Percentiles rank a stretch among this genome's conserved stretches.
Conservation (phyloP, 139 green algal species). For the Auxenochlorella pyrenoidosa region DNA sequence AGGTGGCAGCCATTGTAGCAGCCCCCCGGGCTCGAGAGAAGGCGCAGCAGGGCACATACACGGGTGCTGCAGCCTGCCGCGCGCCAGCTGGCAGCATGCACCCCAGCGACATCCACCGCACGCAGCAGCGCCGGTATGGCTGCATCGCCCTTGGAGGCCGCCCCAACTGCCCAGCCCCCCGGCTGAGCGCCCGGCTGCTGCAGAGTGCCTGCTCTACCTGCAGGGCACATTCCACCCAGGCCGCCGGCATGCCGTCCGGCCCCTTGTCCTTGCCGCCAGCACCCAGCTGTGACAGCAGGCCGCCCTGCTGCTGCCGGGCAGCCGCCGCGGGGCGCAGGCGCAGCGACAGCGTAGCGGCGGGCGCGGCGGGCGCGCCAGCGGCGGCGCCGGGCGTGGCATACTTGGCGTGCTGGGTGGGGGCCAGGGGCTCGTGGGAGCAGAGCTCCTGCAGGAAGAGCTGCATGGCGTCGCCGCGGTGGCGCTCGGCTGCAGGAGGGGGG, state of each 20-base stretch:
- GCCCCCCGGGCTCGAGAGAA: no score
- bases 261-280: neutral
- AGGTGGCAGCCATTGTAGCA: no score
- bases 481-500: neutral
- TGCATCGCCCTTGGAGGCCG: no score
- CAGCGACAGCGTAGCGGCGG: conserved; percentile 3
- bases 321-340: neutral
- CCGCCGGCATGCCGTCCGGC: neutral
- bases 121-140: no score
- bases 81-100: neutral
- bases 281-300: conserved; percentile 21
- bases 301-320: conserved; percentile 6
- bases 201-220: no score
- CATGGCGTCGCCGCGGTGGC: conserved; percentile 32
- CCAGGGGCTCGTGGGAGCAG: conserved; percentile 1
- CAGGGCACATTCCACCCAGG: conserved; percentile 7
- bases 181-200: no score
- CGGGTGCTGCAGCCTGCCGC: no score
- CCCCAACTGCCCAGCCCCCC: no score
- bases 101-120: neutral
- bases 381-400: neutral
- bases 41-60: no score
- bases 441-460: conserved; percentile 35
- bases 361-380: no score
- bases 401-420: conserved; percentile 25